Evolutionary conservation across 129 eudicot genomes (phyloP).

Genomic region (Oenanthe sinensis): DNA sequence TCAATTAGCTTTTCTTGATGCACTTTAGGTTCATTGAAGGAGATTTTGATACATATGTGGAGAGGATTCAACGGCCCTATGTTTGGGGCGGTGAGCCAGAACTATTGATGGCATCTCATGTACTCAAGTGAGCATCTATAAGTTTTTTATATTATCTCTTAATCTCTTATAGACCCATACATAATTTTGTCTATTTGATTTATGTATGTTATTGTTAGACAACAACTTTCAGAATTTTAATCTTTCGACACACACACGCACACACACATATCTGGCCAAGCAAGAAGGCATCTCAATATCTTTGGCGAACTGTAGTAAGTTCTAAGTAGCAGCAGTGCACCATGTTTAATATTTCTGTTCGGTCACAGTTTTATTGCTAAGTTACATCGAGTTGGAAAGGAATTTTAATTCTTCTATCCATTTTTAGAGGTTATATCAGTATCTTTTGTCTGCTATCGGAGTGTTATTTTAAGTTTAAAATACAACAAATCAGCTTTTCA

Average conservation of each 20-base stretch:
- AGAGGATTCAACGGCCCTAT: conserved; percentile 55
- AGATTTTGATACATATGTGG: conserved; percentile 65
- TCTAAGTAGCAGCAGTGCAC: neutral
- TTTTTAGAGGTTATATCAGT: neutral
- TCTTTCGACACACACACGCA: neutral
- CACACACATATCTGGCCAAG: neutral
- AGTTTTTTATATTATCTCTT: neutral
- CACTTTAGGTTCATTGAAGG: conserved; percentile 61
- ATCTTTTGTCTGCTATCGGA: neutral
- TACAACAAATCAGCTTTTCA: neutral
- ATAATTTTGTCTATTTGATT: neutral
- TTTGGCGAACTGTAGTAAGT: neutral
- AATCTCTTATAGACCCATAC: neutral
- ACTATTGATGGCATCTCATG: conserved; percentile 74
- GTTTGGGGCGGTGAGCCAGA: conserved; percentile 98
- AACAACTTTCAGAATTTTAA: neutral
- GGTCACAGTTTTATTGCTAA: neutral
- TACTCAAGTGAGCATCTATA: conserved; percentile 52
- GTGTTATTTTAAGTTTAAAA: neutral
- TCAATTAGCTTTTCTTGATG: neutral
- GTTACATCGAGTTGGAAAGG: neutral
- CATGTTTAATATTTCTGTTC: neutral
- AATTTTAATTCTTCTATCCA: neutral
- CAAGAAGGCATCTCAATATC: neutral
- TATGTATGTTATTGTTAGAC: neutral